Base-by-base conservation (phyloP, 2,329 filamentous ascomycete genomes). In the Ceratocystis huliohia region DNA sequence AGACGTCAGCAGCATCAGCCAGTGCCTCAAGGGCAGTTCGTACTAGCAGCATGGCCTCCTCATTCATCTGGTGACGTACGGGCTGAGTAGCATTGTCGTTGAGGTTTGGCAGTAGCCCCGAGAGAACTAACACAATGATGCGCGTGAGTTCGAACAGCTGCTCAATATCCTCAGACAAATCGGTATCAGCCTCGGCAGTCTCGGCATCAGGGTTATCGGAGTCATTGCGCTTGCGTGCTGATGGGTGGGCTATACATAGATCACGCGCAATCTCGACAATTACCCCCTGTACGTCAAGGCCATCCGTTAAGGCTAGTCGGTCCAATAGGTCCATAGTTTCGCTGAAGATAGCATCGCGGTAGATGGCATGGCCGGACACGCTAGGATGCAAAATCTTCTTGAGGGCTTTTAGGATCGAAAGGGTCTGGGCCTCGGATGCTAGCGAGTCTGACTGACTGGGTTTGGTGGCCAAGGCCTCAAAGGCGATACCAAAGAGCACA, bases 241-340 rank as follows among this genome's bases (percentile, higher is more conserved):
- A 95, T 1, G 93, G 93, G 75, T 99, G 94, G 1, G 90, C 88
- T 20, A 97, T 82, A 71, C 93, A 96, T 17, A 99, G 79, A 62
- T 91, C 92, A 66, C 92, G 84, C 0, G 92, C 92, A 71, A 97
- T 96, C 71, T 96, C 89, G 7, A 99, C 91, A 72, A 99, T 96
- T 33, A 96, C 90, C 0, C 84, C 84, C 75, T 99, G 94, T 22
- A 97, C 89, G 69, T 91, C 87, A 30, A 94, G 81, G 0, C 88
- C 89, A 74, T 97, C 93, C 0, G 93, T 99, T 68, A 99, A 81
- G 3, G 95, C 91, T 46, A 99, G 84, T 5, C 94, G 86, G 75
- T 97, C 93, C 3, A 99, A 83, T 65, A 96, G 84, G 72, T 99
- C 94, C 86, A 97, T 96, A 0, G 92, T 96, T 77, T 99, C 94